Evolutionary conservation across 1,284 basidiomycete species (phyloP).

Genomic region (Apiotrichum akiyoshidainum): DNA sequence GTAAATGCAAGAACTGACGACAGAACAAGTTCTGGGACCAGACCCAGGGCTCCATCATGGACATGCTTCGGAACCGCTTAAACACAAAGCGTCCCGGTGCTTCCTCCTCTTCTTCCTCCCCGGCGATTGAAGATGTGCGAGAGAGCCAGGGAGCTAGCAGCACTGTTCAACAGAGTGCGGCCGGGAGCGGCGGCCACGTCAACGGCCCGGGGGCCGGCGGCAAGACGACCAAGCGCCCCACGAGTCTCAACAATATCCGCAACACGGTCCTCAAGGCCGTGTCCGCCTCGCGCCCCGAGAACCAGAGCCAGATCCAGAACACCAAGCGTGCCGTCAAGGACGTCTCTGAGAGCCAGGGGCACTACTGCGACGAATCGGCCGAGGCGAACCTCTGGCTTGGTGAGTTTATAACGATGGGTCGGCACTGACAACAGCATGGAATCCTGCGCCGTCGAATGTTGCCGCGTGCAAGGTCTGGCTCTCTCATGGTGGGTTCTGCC

Average conservation of each 20-base stretch:
- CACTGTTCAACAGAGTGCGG: background rate
- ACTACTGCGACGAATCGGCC: constrained; percentile 78
- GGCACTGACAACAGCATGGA: constrained; percentile 4
- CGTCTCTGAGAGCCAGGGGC: constrained; percentile 70
- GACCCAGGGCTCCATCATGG: constrained; percentile 2
- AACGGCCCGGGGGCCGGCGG: background rate
- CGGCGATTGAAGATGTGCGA: background rate
- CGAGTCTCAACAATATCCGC: constrained; percentile 31
- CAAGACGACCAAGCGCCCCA: constrained; percentile 25
- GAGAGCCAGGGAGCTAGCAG: background rate
- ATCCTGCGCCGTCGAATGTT: constrained; percentile 15
- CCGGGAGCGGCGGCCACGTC: background rate
- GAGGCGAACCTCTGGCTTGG: constrained; percentile 61
- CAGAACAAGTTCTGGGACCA: background rate
- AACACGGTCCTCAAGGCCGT: constrained; percentile 64
- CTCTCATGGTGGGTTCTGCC: constrained; percentile 58
- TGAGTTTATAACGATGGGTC: background rate
- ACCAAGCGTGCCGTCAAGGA: constrained; percentile 67
- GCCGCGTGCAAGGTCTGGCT: constrained; percentile 59
- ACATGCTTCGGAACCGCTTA: constrained; percentile 2
- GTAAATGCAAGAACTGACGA: background rate
- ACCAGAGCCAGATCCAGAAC: constrained; percentile 53
- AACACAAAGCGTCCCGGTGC: background rate
- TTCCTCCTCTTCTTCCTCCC: background rate
- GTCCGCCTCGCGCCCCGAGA: constrained; percentile 67